phyloP scores from a whole-genome alignment of 2,329 filamentous ascomycete species.

The Verticillium klebahnii region DNA sequence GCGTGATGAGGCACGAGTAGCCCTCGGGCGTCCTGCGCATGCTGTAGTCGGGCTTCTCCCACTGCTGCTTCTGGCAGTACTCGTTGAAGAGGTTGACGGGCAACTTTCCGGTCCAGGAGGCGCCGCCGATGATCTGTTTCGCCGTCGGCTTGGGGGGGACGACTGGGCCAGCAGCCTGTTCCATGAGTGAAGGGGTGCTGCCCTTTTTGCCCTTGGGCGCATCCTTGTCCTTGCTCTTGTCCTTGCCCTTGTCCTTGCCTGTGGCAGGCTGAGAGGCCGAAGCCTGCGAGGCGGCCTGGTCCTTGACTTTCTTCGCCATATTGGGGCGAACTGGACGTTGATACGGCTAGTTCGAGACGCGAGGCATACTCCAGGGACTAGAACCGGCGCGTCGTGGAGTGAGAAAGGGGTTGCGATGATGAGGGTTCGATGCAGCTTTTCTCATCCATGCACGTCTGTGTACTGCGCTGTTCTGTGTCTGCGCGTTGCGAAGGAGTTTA shows the following conservation, averaged over 20 bases:
- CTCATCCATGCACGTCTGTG: neutral
- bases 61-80: slow-evolving; percentile 92
- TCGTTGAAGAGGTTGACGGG: slow-evolving; percentile 91
- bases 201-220: slow-evolving; percentile 48
- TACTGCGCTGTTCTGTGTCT: neutral
- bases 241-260: neutral
- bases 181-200: slow-evolving; percentile 21
- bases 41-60: slow-evolving; percentile 90
- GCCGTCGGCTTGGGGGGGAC: slow-evolving; percentile 55
- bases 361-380: neutral
- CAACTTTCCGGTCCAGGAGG: slow-evolving; percentile 96
- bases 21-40: slow-evolving; percentile 71
- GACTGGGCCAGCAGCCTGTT: slow-evolving; percentile 21
- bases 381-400: neutral
- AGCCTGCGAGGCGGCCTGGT: slow-evolving; percentile 37
- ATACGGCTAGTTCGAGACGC: neutral
- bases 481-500: neutral
- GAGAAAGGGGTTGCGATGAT: neutral
- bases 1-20: slow-evolving; percentile 74
- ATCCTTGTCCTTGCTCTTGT: slow-evolving; percentile 19
- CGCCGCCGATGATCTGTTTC: slow-evolving; percentile 84
- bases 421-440: neutral
- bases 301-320: slow-evolving; percentile 13
- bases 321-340: neutral
- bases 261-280: slow-evolving; percentile 22